Conservation (phyloP, 306 rosid genomes). For the Citrullus colocynthis region DNA sequence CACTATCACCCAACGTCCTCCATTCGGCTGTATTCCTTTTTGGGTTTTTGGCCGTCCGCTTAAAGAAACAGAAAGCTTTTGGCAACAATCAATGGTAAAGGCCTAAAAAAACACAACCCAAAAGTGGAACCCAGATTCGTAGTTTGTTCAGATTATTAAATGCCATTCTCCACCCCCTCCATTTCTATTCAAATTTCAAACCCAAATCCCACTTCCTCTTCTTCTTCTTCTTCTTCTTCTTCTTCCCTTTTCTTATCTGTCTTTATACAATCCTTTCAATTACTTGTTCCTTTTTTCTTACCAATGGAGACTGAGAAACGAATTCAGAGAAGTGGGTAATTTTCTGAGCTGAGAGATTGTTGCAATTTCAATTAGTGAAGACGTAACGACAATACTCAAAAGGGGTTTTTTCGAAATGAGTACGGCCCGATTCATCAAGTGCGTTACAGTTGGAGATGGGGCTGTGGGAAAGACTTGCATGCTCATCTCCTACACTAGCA, state of each 20-base stretch:
- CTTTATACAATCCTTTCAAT: neutral
- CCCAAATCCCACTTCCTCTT: conserved; percentile 5
- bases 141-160: conserved; percentile 38
- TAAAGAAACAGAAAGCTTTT: conserved; percentile 79
- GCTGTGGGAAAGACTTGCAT: conserved; percentile 92
- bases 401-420: conserved; percentile 33
- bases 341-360: neutral
- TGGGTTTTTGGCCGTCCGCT: conserved; percentile 58
- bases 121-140: conserved; percentile 39
- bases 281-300: neutral
- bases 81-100: conserved; percentile 25
- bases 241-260: neutral
- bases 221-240: neutral
- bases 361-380: neutral
- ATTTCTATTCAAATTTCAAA: conserved; percentile 35
- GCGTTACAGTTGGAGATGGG: conserved; percentile 91
- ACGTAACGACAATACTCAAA: neutral
- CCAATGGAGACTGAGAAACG: conserved; percentile 20
- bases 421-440: conserved; percentile 86
- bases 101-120: neutral
- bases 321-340: conserved; percentile 7
- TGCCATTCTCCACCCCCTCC: conserved; percentile 27
- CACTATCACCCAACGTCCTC: conserved; percentile 62
- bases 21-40: conserved; percentile 18
- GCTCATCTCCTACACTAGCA: conserved; percentile 90